Evolutionary conservation across 768 basidiomycete species (phyloP).

Genomic region (Leccinum arenicola): DNA sequence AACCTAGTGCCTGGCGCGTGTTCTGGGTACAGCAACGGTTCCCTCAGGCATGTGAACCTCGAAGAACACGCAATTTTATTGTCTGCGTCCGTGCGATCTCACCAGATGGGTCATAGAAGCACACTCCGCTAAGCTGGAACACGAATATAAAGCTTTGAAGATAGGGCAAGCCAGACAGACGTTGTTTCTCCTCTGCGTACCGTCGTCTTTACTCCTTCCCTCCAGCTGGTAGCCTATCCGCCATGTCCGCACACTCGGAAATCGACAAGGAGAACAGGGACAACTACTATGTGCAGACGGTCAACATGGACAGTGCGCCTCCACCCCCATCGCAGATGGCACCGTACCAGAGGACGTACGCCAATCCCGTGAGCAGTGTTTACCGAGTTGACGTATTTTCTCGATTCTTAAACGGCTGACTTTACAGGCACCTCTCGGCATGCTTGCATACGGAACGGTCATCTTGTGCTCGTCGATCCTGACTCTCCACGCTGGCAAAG

Average conservation of each 20-base stretch:
- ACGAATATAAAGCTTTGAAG: conserved; percentile 17
- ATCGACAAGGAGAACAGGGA: conserved; percentile 23
- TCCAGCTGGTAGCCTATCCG: background rate
- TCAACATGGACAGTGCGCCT: conserved; percentile 17
- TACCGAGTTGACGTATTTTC: background rate
- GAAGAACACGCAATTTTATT: background rate
- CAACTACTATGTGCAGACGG: conserved; percentile 28
- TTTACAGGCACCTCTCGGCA: conserved; percentile 25
- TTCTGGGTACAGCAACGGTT: conserved; percentile 2
- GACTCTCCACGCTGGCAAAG: conserved; percentile 19
- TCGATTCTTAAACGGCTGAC: background rate
- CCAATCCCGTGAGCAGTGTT: conserved; percentile 20
- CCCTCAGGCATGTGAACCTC: conserved; percentile 8
- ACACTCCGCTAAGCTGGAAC: background rate
- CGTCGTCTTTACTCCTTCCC: background rate
- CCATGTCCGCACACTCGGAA: conserved; percentile 22
- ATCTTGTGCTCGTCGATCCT: conserved; percentile 30
- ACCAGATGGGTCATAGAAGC: background rate
- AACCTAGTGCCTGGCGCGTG: conserved; percentile 9
- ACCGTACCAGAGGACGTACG: conserved; percentile 27
- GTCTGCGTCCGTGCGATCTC: conserved; percentile 2
- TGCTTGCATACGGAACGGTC: conserved; percentile 30
- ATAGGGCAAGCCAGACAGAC: background rate
- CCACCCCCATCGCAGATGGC: conserved; percentile 19
- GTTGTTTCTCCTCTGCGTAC: background rate